phyloP scores from a whole-genome alignment of 1,284 basidiomycete species.

The Phlebopus sp. region DNA sequence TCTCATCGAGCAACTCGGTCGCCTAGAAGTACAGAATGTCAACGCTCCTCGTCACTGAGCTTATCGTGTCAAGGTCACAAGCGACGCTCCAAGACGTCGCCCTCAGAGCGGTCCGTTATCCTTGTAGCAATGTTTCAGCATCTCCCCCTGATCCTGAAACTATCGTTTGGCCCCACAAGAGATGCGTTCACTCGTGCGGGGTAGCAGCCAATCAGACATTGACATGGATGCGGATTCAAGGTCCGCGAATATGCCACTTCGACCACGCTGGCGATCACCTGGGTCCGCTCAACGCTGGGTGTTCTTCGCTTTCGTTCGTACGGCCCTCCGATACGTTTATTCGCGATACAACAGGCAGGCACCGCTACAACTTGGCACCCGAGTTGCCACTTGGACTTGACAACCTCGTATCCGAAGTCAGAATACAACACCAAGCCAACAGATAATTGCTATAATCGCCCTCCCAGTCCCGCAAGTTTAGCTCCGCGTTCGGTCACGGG shows the following conservation, averaged over 20 bases:
- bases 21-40: background rate
- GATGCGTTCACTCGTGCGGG: background rate
- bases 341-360: background rate
- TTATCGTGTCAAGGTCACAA: background rate
- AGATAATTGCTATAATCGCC: too few relatives aligned
- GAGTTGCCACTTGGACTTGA: background rate
- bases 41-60: background rate
- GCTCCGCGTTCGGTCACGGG: constrained; percentile 5
- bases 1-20: background rate
- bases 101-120: background rate
- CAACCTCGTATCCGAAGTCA: background rate
- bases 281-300: background rate
- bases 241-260: background rate
- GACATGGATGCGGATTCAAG: background rate
- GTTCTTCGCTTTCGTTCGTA: constrained; percentile 2
- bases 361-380: background rate
- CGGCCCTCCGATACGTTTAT: constrained; percentile 8
- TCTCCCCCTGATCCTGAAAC: background rate
- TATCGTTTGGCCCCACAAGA: too few relatives aligned
- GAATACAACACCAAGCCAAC: too few relatives aligned
- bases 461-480: background rate
- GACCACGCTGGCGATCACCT: background rate
- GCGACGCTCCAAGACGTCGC: background rate
- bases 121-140: background rate
- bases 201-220: constrained; percentile 3